Base-by-base conservation (phyloP, 2,329 filamentous ascomycete species). In the Microsporum canis region DNA sequence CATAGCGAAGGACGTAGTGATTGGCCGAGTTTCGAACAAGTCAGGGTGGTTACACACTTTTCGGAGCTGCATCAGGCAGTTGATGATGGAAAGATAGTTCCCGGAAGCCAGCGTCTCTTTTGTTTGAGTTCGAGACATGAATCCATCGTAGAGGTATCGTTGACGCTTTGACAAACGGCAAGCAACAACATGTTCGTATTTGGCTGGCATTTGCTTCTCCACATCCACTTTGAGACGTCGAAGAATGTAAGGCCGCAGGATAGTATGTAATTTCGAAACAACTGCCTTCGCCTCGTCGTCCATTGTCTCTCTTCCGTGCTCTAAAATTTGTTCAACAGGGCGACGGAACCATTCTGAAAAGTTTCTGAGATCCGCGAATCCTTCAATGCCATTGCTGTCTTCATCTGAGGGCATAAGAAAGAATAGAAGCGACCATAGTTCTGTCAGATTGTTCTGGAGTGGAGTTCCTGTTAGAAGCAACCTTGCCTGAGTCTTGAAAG, bases 1-100 rank as follows among this genome's bases (percentile, higher is more conserved):
- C 88, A 97, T 95, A 2, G 91, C 89, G 72, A 96, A 95, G 0
- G 94, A 97, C 0, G 92, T 99, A 75, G 95, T 94, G 68, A 99
- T 97, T 0, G 91, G 91, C 14, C 94, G 85, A 62, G 95, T 95
- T 67, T 97, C 88, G 69, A 99, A 99, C 6, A 99, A 80, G 74
- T 99, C 94, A 0, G 94, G 95, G 70, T 99, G 94, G 67, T 99
- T 99, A 80, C 94, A 99, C 58, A 99, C 95, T 72, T 97, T 96
- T 57, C 94, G 86, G 59, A 99, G 80, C 71, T 96, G 94, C 91
- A 99, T 96, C 58, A 99, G 78, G 73, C 95, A 97, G 72, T 96
- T 96, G 75, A 97, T 97, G 71, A 99, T 96, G 17, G 91, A 96
- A 65, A 99, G 84, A 72, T 96, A 96, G 69, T 97, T 99, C 33